These are phyloP conservation scores for Biscogniauxia sp. DNA, from an alignment of 2,329 filamentous ascomycete genomes.

Conservation along the genomic window DNA sequence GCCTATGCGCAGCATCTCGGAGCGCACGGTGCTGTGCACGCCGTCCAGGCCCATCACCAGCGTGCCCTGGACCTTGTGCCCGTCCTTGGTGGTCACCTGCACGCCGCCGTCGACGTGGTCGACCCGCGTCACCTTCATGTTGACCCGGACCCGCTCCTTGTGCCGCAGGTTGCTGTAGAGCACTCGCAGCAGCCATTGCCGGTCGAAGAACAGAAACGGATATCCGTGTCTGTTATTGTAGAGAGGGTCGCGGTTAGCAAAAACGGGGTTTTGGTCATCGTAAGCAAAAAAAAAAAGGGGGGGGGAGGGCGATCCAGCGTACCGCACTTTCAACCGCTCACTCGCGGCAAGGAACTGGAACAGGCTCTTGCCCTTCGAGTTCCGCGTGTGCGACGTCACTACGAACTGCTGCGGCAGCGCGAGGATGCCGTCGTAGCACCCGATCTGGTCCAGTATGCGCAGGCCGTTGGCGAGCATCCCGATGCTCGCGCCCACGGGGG, in stretches of 20 bases:
- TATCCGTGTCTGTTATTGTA: slow-evolving; percentile 18
- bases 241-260: slow-evolving; percentile 1
- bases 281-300: too few species aligned
- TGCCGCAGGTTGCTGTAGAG: slow-evolving; percentile 18
- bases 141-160: slow-evolving; percentile 8
- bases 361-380: too few species aligned
- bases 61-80: slow-evolving; percentile 6
- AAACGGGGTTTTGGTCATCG: too few species aligned
- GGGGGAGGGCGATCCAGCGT: slow-evolving; percentile 6
- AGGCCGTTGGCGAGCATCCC: slow-evolving; percentile 35
- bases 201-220: slow-evolving; percentile 17
- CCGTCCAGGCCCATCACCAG: slow-evolving; percentile 20
- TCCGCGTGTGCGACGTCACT: background rate
- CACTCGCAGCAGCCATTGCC: slow-evolving; percentile 15
- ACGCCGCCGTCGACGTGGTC: slow-evolving; percentile 10
- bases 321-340: slow-evolving; percentile 1
- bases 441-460: slow-evolving; percentile 43
- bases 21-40: slow-evolving; percentile 11
- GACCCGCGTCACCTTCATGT: background rate
- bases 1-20: background rate
- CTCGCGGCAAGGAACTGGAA: too few species aligned
- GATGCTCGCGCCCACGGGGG: slow-evolving; percentile 41
- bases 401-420: slow-evolving; percentile 1
- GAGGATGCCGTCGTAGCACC: slow-evolving; percentile 32
- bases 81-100: slow-evolving; percentile 5